A percentile compares a stretch with the other conserved stretches of the same genome.
These are phyloP conservation scores for Arabidopsis suecica DNA, from an alignment of 345 rosid species.

Conservation along the genomic window DNA sequence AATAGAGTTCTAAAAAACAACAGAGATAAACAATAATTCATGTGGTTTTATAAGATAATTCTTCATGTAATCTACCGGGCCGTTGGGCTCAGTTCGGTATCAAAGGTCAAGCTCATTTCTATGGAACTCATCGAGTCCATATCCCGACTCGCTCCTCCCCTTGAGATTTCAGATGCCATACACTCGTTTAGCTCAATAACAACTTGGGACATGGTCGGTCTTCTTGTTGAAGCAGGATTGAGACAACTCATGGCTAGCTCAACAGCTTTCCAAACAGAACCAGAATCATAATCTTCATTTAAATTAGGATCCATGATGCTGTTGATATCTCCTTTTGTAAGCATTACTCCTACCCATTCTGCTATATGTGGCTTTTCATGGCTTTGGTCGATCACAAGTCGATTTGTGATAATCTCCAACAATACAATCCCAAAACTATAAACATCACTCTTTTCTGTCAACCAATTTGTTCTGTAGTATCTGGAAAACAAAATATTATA, in stretches of 20 bases:
- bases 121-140: constrained; percentile 35
- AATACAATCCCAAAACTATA: constrained; percentile 64
- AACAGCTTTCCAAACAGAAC: constrained; percentile 41
- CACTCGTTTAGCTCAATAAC: constrained; percentile 37
- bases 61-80: constrained; percentile 13
- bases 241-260: constrained; percentile 45
- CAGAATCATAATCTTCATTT: constrained; percentile 26
- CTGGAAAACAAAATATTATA: constrained; percentile 15
- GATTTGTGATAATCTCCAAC: constrained; percentile 56
- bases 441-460: constrained; percentile 58
- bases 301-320: constrained; percentile 42
- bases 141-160: constrained; percentile 22
- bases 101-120: constrained; percentile 36
- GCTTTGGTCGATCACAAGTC: constrained; percentile 38
- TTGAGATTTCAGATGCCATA: constrained; percentile 27
- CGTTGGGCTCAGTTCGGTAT: constrained; percentile 20
- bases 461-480: constrained; percentile 39
- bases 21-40: background rate
- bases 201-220: constrained; percentile 42
- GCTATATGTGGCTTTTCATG: constrained; percentile 41
- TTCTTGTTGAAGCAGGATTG: constrained; percentile 29
- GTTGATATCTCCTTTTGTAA: constrained; percentile 41
- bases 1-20: background rate
- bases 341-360: constrained; percentile 47
- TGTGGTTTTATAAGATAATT: too few species aligned